Conservation (phyloP, 257 asterid species). For the Solanum megistacrolobum region DNA sequence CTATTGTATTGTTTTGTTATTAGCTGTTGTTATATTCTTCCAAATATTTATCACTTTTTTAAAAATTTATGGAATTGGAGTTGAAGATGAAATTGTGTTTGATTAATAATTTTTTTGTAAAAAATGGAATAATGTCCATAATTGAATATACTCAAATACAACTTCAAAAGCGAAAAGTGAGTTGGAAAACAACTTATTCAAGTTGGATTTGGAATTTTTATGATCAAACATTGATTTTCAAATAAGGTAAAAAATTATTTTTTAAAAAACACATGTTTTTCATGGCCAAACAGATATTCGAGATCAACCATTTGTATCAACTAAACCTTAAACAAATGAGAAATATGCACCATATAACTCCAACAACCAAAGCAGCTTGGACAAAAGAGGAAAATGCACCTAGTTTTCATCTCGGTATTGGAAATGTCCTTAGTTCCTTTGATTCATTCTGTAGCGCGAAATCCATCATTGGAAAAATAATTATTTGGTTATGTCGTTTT, state of each 20-base stretch:
- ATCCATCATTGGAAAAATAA: background rate
- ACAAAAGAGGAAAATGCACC: background rate
- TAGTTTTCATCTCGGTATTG: background rate
- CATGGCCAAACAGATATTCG: background rate
- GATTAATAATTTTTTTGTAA: background rate
- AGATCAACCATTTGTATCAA: background rate
- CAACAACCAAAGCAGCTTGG: background rate
- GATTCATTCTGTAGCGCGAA: background rate
- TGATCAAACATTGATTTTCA: background rate
- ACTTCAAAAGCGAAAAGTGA: background rate
- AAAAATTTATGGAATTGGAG: background rate
- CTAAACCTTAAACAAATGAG: background rate
- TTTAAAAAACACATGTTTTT: background rate
- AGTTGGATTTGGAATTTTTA: background rate
- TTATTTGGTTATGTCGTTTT: background rate
- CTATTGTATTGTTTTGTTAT: background rate
- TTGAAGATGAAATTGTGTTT: background rate
- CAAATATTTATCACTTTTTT: background rate
- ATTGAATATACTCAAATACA: background rate
- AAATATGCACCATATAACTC: background rate
- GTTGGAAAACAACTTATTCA: background rate
- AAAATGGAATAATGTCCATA: background rate
- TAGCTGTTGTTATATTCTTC: background rate
- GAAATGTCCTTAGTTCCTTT: background rate
- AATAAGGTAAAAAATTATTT: background rate